Evolutionary conservation across 768 basidiomycete genomes (phyloP), one percentile per base, ranked within the genome.

Genomic region (Pulveroboletus frians): DNA sequence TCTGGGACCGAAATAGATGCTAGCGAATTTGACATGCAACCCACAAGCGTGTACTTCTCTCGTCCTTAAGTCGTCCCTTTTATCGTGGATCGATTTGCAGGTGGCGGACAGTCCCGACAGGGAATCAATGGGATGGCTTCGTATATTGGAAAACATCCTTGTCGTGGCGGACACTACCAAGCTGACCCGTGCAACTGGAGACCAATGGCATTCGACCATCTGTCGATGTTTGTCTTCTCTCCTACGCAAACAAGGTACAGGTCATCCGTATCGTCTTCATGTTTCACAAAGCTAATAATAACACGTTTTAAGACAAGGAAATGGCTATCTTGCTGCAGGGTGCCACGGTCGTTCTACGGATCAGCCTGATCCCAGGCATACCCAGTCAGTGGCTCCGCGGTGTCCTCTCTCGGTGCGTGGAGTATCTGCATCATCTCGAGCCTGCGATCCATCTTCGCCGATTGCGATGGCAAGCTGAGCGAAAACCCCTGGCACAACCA

Each of bases 31-130:
- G 47, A 87, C 88, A 0, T 79, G 76, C 57, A 84, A 88, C 57
- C 55, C 69, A 0, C 80, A 84, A 54, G 90, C 90, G 0, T 76
- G 81, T 7, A 80, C 75, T 10, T 85, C 85, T 0, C 73, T 95
- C 37, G 69, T 92, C 10, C 72, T 89, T 43, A 84, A 84, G 56
- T 83, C 84, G 0, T 77, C 80, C 1, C 71, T 94, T 8, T 69
- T 95, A 3, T 67, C 83, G 0, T 97, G 93, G 93, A 81, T 94
- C 21, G 83, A 88, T 61, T 81, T 87, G 69, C 87, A 90, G 57
- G 59, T 88, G 9, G 39, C 42, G 31, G 47, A 53, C 11, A 47
- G 21, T 2, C 20, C 38, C 1, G 50, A 55, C n/a, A 67, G 64
- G 0, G 78, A 82, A 51, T 67, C 69, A 9, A 58, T 83, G 11